Conservation (phyloP, 225 moss, liverwort and hornwort species). For the Straminergon stramineum region DNA sequence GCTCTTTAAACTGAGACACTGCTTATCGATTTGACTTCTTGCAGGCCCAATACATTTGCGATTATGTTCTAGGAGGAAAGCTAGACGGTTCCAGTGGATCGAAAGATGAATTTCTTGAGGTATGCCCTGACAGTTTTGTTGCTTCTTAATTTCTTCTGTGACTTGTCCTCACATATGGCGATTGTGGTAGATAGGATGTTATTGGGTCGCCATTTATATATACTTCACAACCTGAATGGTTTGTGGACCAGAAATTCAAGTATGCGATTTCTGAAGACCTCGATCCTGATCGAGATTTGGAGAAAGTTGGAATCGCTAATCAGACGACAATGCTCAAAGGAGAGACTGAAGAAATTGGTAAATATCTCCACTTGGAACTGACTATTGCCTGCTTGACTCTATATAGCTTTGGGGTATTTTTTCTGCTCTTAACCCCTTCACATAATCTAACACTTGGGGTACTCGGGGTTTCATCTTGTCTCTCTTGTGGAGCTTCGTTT, state of each 20-base stretch:
- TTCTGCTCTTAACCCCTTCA: neutral
- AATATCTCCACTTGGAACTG: neutral
- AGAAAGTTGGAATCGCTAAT: slow-evolving; percentile 70
- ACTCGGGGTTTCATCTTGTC: neutral
- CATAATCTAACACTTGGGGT: neutral
- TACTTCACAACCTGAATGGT: neutral
- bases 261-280: slow-evolving; percentile 49
- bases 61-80: slow-evolving; percentile 65
- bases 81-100: slow-evolving; percentile 75
- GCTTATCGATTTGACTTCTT: neutral
- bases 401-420: neutral
- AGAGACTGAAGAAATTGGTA: slow-evolving; percentile 71
- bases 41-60: slow-evolving; percentile 61
- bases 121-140: neutral
- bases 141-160: neutral
- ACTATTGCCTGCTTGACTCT: neutral
- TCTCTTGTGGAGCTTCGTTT: neutral
- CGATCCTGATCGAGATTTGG: slow-evolving; percentile 64
- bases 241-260: slow-evolving; percentile 55
- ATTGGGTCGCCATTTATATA: neutral
- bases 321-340: slow-evolving; percentile 94
- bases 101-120: slow-evolving; percentile 69
- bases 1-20: neutral
- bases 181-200: neutral
- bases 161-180: neutral